Evolutionary conservation across 2,329 filamentous ascomycete species (phyloP), one percentile per base, ranked within the genome.

Genomic region (Fusarium sp.): DNA sequence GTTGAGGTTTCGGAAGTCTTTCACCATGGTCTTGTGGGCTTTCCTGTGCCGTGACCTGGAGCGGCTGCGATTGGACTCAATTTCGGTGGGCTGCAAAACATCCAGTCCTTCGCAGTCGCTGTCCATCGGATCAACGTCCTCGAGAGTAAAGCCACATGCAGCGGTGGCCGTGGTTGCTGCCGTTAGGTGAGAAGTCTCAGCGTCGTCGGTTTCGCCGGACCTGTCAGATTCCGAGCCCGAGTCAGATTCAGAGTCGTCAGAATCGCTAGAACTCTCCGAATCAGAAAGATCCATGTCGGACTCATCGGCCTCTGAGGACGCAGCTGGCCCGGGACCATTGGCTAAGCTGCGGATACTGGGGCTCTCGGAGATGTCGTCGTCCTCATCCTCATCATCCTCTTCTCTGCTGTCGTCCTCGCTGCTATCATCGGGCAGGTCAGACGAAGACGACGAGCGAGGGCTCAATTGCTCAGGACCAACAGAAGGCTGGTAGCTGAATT

Each of bases 91-190:
- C 10, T 76, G 78, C 27, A 87, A 73, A 28, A 85, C 78, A 34
- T 81, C 80, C 27, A 82, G 74, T 16, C 80, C 80, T 6, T 84
- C 83, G 41, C 79, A 80, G 28, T 83, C 83, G 70, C 80, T 82
- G 60, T 85, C 83, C 80, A 82, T 81, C 3, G 81, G 79, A 54
- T 83, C 83, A 58, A 85, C 80, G 65, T 86, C 85, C 63, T 87
- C 85, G 31, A 87, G 78, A 11, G 78, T 73, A 39, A 87, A 81
- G 37, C 78, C 71, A 58, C 75, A 76, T 8, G 70, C 62, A 27
- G 66, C 66, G 18, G 66, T 66, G 16, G 67, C 61, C 23, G 63
- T 31, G 23, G 66, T 66, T 18, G 67, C 61, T 27, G 63, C 34
- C 36, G 70, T 71, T n/a, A 73, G 62, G 30, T 73, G 68, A 12